phyloP scores from a whole-genome alignment of 2,329 filamentous ascomycete species.

The Graphilbum fragrans region DNA sequence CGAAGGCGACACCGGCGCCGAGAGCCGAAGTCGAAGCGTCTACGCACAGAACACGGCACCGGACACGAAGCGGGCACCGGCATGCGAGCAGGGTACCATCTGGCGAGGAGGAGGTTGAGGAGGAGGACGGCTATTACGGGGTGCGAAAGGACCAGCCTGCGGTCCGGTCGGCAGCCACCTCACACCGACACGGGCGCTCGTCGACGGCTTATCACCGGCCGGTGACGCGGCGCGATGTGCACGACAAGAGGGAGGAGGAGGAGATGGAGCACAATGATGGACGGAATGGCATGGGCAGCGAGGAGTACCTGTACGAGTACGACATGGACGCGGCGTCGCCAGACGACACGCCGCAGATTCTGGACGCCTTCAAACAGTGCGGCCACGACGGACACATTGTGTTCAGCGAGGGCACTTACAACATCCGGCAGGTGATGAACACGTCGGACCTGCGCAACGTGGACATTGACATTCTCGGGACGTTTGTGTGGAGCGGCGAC shows the following conservation, averaged over 20 bases:
- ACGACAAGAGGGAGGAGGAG: background rate
- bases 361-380: conserved; percentile 35
- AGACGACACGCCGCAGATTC: conserved; percentile 39
- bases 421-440: conserved; percentile 36
- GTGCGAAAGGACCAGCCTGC: no score
- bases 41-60: no score
- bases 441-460: conserved; percentile 31
- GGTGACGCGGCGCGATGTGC: background rate
- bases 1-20: no score
- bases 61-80: no score
- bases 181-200: no score
- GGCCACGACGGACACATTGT: conserved; percentile 35
- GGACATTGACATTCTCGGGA: conserved; percentile 34
- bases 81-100: no score
- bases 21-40: no score
- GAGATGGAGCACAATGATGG: background rate
- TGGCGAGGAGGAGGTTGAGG: no score
- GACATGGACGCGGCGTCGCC: conserved; percentile 2
- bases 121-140: no score
- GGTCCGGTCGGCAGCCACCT: no score
- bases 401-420: conserved; percentile 34
- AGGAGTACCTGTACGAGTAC: background rate
- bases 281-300: background rate
- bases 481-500: conserved; percentile 26
- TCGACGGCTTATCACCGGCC: background rate